Evolutionary conservation across 176 grass and related monocot species (phyloP), one percentile per base, ranked within the genome.

Genomic region (Avena sativa): DNA sequence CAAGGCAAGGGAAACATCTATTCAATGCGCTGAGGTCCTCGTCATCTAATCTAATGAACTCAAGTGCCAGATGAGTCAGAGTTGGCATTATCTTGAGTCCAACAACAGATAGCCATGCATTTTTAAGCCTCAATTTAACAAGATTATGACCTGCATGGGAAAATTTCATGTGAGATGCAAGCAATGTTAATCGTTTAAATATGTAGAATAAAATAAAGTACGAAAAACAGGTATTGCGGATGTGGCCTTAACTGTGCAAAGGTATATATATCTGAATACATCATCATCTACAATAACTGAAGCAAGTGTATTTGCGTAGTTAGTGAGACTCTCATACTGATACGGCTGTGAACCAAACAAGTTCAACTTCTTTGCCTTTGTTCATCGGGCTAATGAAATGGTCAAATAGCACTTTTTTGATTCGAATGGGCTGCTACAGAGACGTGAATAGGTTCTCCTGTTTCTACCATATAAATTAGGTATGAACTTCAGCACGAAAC

Each of bases 101-200:
- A 71, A 89, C 74, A 72, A 92, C 84, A 53, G 93, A 98, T 81
- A 98, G 82, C 90, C 89, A 98, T 62, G 93, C 88, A 59, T 98
- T 98, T 84, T 63, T 89, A 63, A 98, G 56, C 46, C 86, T 65
- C 81, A 98, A 53, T 70, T 78, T 93, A 61, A 86, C 2, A 85
- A 95, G 90, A 80, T 86, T 87, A 49, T 44, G 60, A 84, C 93
- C 93, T 98, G 88, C 48, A 40, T 49, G 73, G 57, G 36, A 63
- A 86, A 83, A 17, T 49, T 40, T 47, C 78, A 50, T 56, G 11
- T 46, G 73, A 83, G 30, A 80, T 46, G 23, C 58, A 90, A 2
- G 12, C 17, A 68, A 13, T 10, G 7, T 32, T 47, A 21, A 40
- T 3, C n/a, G 16, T 21, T 44, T 43, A 79, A 61, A 83, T 30